A percentile compares a stretch with the other conserved stretches of the same genome.
phyloP scores from a whole-genome alignment of 2,329 filamentous ascomycete species.

The Aureobasidium subglaciale region DNA sequence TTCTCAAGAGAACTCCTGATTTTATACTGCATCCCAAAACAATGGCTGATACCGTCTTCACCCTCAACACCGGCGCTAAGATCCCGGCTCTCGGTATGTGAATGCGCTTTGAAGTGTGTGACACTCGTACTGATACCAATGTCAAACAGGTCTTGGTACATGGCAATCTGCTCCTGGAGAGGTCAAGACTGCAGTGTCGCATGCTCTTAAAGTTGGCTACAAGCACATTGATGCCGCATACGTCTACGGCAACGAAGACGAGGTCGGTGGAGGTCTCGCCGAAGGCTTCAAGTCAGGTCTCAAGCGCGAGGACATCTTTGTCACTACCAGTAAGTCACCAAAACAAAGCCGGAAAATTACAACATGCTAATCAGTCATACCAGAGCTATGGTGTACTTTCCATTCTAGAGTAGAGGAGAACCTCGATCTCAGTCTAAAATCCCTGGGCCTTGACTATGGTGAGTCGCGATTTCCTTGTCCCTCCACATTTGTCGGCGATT shows the following conservation, averaged over 20 bases:
- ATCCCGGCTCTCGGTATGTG: constrained; percentile 30
- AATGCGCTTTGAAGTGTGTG: neutral
- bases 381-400: constrained; percentile 62
- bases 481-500: too few relatives aligned
- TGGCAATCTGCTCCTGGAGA: constrained; percentile 37
- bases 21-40: constrained; percentile 24
- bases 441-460: constrained; percentile 66
- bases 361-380: neutral
- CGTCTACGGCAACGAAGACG: constrained; percentile 74
- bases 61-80: constrained; percentile 32
- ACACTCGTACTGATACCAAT: too few relatives aligned
- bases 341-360: neutral
- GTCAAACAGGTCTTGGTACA: constrained; percentile 26
- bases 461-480: too few relatives aligned
- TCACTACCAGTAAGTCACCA: constrained; percentile 55
- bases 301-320: constrained; percentile 72
- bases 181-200: constrained; percentile 41
- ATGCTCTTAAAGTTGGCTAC: constrained; percentile 44
- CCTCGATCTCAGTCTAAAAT: constrained; percentile 65
- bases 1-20: constrained; percentile 24
- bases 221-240: constrained; percentile 62
- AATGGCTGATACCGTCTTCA: constrained; percentile 27
- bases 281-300: constrained; percentile 61
- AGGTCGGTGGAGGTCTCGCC: constrained; percentile 71
- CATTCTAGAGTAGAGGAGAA: constrained; percentile 61